Evolutionary conservation across 2,329 filamentous ascomycete genomes (phyloP), one percentile per base, ranked within the genome.

Genomic region (Tolypocladium amazonense): DNA sequence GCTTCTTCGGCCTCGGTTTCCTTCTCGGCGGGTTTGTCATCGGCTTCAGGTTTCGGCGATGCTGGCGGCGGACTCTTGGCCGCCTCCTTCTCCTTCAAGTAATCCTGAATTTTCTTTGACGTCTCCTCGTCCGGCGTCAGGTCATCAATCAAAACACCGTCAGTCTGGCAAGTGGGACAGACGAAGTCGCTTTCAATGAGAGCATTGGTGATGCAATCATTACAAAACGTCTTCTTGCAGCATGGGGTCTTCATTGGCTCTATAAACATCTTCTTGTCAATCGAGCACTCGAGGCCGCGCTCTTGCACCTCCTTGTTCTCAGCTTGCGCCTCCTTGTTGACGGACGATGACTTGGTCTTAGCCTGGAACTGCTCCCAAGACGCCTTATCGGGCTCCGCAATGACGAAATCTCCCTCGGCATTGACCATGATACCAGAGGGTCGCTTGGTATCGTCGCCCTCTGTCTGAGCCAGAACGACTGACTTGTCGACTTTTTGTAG

Each of bases 181-280:
- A 92, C 82, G 77, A 99, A 92, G 82, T 99, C 94, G 84, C 89
- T 94, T 81, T 97, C 92, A 77, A 97, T 93, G 76, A 99, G 87
- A 77, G 92, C 90, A 84, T 96, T 96, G 74, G 94, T 95, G 78
- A 99, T 97, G 88, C 94, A 99, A 75, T 97, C 92, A 85, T 94
- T 94, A 83, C 94, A 99, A 82, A 96, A 99, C 72, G 92, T 97
- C 84, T 89, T 95, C 79, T 89, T 85, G 82, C 94, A 99, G 84
- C 94, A 99, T 66, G 94, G 93, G 72, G 94, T 97, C 85, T 96
- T 96, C 83, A 95, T 94, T 83, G 94, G 93, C 75, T 97, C 91
- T 86, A 95, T 88, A 79, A 97, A 97, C 84, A 96, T 88, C 76
- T 90, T 92, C 78, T 95, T 95, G 86, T 97, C 94, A 81, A 97